phyloP scores from a whole-genome alignment of 1,139 yeast genomes.

The Yamadazyma siamensis region DNA sequence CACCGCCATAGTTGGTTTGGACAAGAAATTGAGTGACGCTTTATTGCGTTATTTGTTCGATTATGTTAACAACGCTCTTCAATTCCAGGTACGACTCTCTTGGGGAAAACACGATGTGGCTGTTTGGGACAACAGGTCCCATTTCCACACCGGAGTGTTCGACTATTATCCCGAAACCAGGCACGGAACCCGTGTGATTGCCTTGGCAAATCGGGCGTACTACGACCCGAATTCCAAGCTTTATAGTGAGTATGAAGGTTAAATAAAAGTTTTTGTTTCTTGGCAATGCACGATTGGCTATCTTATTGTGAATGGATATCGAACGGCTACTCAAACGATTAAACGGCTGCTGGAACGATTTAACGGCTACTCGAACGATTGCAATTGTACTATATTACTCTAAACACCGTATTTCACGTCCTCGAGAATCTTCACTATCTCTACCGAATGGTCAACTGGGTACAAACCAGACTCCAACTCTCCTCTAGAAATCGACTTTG shows the following conservation, averaged over 20 bases:
- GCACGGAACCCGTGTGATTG: slow-evolving; percentile 50
- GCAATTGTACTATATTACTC: too few relatives aligned
- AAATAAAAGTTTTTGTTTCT: neutral
- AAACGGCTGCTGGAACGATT: too few relatives aligned
- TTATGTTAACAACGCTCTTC: slow-evolving; percentile 22
- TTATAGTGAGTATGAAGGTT: slow-evolving; percentile 23
- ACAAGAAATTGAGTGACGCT: slow-evolving; percentile 18
- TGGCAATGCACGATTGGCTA: too few relatives aligned
- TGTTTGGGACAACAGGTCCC: slow-evolving; percentile 49
- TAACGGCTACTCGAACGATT: too few relatives aligned
- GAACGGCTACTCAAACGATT: too few relatives aligned
- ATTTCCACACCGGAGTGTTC: slow-evolving; percentile 42
- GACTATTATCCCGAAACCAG: slow-evolving; percentile 46
- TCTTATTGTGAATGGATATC: too few relatives aligned
- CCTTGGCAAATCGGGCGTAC: slow-evolving; percentile 45
- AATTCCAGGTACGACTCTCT: slow-evolving; percentile 44
- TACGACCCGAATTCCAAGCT: slow-evolving; percentile 44
- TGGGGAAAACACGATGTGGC: slow-evolving; percentile 48
- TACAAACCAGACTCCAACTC: slow-evolving; percentile 22
- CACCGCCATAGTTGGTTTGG: slow-evolving; percentile 18
- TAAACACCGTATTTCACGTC: too few relatives aligned
- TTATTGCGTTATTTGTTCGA: slow-evolving; percentile 24
- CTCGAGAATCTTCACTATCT: slow-evolving; percentile 1
- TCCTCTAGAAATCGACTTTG: slow-evolving; percentile 34
- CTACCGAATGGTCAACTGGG: slow-evolving; percentile 1